These are phyloP conservation scores for Panaeolus cyanescens DNA, from an alignment of 768 basidiomycete genomes.

Conservation along the genomic window DNA sequence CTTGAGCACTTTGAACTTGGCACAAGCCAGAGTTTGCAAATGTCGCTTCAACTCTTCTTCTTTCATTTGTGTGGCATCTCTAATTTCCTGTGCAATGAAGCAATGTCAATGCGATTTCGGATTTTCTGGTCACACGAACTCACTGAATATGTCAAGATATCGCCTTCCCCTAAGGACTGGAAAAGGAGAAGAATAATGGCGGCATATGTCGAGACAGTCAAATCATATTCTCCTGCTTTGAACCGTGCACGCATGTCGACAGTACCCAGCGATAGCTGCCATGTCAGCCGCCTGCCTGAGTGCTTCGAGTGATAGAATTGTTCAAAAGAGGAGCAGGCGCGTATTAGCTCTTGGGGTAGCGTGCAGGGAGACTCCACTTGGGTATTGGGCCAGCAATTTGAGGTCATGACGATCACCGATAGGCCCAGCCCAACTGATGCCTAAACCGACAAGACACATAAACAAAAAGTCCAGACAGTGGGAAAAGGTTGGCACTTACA, in stretches of 20 bases:
- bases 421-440: conserved; percentile 70
- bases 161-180: conserved; percentile 66
- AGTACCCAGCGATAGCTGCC: conserved; percentile 89
- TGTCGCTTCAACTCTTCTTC: conserved; percentile 86
- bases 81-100: conserved; percentile 68
- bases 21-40: conserved; percentile 94
- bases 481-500: conserved; percentile 27
- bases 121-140: conserved; percentile 27
- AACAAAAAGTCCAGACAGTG: conserved; percentile 2
- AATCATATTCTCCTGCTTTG: conserved; percentile 77
- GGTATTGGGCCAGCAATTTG: conserved; percentile 94
- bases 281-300: conserved; percentile 86
- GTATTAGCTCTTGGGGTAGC: conserved; percentile 64
- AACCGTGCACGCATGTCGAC: conserved; percentile 88
- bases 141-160: conserved; percentile 78
- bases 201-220: conserved; percentile 91
- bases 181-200: conserved; percentile 88
- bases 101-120: not conserved
- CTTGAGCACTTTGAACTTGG: conserved; percentile 88
- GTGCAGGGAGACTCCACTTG: conserved; percentile 64
- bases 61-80: conserved; percentile 70
- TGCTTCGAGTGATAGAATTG: conserved; percentile 89
- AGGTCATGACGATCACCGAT: conserved; percentile 91
- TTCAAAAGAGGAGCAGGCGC: conserved; percentile 77
- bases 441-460: conserved; percentile 39